phyloP scores from a whole-genome alignment of 2,329 filamentous ascomycete species.

The Pyrenochaeta sp. region DNA sequence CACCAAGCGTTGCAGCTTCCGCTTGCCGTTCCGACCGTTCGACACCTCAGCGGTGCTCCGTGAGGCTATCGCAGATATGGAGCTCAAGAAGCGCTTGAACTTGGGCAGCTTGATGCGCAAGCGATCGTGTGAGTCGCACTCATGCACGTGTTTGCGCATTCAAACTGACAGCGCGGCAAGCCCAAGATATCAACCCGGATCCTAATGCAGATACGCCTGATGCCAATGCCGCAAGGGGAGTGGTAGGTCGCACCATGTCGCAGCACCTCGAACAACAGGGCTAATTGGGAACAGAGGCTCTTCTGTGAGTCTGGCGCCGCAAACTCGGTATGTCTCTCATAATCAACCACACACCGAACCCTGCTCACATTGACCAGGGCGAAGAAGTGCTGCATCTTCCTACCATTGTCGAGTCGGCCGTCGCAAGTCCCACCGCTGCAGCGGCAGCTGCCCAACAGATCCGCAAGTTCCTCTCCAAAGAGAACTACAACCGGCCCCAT shows the following conservation, averaged over 20 bases:
- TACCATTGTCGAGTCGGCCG: conserved; percentile 91
- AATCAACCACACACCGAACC: too few relatives aligned
- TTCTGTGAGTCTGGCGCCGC: conserved; percentile 81
- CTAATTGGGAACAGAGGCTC: conserved; percentile 64
- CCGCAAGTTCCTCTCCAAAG: conserved; percentile 80
- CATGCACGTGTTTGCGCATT: not conserved
- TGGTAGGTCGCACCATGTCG: conserved; percentile 62
- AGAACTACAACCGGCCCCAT: conserved; percentile 70
- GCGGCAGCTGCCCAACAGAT: conserved; percentile 81
- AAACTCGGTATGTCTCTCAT: conserved; percentile 50
- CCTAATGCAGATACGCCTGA: conserved; percentile 68
- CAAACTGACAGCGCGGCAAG: conserved; percentile 28
- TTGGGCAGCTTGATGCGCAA: conserved; percentile 48
- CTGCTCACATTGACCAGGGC: conserved; percentile 60
- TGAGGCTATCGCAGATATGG: conserved; percentile 37
- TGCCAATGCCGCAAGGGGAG: conserved; percentile 69
- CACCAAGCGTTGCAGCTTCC: not conserved
- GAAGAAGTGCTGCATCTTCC: conserved; percentile 94
- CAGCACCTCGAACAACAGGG: conserved; percentile 5
- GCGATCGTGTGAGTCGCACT: conserved; percentile 32
- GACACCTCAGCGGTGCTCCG: conserved; percentile 4
- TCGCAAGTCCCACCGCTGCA: conserved; percentile 87
- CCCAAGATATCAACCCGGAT: conserved; percentile 38
- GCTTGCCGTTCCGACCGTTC: not conserved
- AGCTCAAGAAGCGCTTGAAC: conserved; percentile 50